Percentiles rank a stretch among this genome's conserved stretches.
phyloP scores from a whole-genome alignment of 179 eudicot genomes.

The Sideroxylon spinosum region DNA sequence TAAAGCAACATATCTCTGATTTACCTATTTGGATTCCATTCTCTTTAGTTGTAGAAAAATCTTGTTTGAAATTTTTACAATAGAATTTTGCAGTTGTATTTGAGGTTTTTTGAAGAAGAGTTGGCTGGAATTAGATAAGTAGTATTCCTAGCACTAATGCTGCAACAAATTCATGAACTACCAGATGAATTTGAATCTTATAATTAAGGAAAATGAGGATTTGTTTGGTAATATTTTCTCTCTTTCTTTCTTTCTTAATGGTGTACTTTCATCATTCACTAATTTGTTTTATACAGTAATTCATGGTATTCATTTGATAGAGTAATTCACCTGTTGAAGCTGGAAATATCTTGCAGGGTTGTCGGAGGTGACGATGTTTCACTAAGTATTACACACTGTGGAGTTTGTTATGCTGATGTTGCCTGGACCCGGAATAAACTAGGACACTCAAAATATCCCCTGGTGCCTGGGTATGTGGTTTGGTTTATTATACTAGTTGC shows the following conservation, averaged over 20 bases:
- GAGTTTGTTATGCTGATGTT: slow-evolving; percentile 80
- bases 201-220: background rate
- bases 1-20: background rate
- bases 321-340: background rate
- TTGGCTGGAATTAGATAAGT: background rate
- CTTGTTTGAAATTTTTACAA: background rate
- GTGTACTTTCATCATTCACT: background rate
- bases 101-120: background rate
- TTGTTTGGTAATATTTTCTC: slow-evolving; percentile 10
- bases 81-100: background rate
- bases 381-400: slow-evolving; percentile 57
- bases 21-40: background rate
- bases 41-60: background rate
- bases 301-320: background rate
- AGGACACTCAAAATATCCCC: slow-evolving; percentile 56
- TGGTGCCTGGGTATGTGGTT: slow-evolving; percentile 66
- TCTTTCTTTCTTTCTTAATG: background rate
- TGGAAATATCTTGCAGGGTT: slow-evolving; percentile 29
- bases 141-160: no score
- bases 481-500: background rate
- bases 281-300: background rate
- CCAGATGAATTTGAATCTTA: background rate
- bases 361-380: slow-evolving; percentile 57
- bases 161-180: background rate
- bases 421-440: slow-evolving; percentile 52